Conservation (phyloP, 2,329 filamentous ascomycete genomes). For the Diaporthe helianthi region DNA sequence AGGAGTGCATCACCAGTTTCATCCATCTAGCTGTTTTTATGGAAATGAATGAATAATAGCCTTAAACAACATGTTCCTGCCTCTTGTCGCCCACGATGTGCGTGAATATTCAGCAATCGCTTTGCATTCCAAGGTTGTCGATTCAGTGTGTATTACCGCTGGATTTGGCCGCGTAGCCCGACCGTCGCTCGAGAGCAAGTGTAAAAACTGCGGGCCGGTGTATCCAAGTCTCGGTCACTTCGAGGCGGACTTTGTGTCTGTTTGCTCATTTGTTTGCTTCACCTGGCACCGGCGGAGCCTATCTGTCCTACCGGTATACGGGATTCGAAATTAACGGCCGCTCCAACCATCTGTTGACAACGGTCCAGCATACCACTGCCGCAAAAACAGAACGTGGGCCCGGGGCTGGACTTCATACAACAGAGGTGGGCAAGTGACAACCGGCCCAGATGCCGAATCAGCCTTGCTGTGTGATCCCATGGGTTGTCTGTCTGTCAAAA, state of each 20-base stretch:
- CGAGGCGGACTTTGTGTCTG: background rate
- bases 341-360: no score
- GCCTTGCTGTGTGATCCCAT: no score
- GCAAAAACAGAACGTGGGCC: background rate
- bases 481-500: no score
- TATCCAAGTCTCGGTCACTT: background rate
- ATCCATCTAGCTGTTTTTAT: background rate
- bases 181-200: background rate
- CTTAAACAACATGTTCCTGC: no score
- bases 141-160: background rate
- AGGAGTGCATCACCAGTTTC: no score
- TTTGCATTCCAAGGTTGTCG: background rate
- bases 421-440: background rate
- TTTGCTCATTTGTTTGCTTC: background rate
- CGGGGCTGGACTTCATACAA: no score
- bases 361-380: background rate
- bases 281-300: background rate
- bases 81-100: background rate
- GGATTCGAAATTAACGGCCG: background rate
- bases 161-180: fast-evolving
- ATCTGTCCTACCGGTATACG: background rate
- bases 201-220: background rate
- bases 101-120: background rate
- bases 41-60: background rate
- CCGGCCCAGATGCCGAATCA: no score